A percentile compares a stretch with the other conserved stretches of the same genome.
These are phyloP conservation scores for Kregervanrija pseudodelftensis DNA, from an alignment of 805 yeast genomes.

Conservation along the genomic window DNA sequence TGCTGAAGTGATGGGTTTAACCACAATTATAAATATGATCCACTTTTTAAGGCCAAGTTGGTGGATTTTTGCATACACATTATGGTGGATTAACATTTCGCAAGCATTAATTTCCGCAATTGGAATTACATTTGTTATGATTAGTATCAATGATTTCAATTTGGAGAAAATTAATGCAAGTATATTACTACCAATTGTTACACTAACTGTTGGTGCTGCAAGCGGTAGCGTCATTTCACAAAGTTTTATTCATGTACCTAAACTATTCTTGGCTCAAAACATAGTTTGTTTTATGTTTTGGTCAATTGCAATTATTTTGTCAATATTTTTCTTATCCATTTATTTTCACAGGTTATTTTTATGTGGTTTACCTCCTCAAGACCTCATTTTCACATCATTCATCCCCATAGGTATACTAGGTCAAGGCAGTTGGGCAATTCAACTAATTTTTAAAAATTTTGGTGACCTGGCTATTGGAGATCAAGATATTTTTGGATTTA, in stretches of 20 bases:
- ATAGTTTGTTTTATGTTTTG: slow-evolving; percentile 52
- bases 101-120: slow-evolving; percentile 54
- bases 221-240: slow-evolving; percentile 52
- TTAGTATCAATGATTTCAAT: slow-evolving; percentile 27
- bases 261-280: slow-evolving; percentile 44
- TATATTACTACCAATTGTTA: slow-evolving; percentile 67
- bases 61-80: slow-evolving; percentile 44
- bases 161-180: slow-evolving; percentile 44
- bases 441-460: slow-evolving; percentile 22
- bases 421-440: slow-evolving; percentile 70
- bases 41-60: slow-evolving; percentile 34
- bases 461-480: slow-evolving; percentile 5
- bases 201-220: slow-evolving; percentile 70
- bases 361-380: slow-evolving; percentile 51
- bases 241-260: slow-evolving; percentile 22
- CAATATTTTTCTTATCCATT: slow-evolving; percentile 40
- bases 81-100: slow-evolving; percentile 69
- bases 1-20: slow-evolving; percentile 72
- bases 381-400: slow-evolving; percentile 55
- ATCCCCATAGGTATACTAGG: slow-evolving; percentile 81
- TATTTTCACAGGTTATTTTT: slow-evolving; percentile 54
- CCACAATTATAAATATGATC: slow-evolving; percentile 56
- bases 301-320: slow-evolving; percentile 49
- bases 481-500: not conserved
- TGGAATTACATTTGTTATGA: slow-evolving; percentile 49